Percentiles rank a stretch among this genome's conserved stretches.
These are phyloP conservation scores for Lichtheimia ornata DNA, from an alignment of 371 early-diverging fungal species.

Conservation along the genomic window DNA sequence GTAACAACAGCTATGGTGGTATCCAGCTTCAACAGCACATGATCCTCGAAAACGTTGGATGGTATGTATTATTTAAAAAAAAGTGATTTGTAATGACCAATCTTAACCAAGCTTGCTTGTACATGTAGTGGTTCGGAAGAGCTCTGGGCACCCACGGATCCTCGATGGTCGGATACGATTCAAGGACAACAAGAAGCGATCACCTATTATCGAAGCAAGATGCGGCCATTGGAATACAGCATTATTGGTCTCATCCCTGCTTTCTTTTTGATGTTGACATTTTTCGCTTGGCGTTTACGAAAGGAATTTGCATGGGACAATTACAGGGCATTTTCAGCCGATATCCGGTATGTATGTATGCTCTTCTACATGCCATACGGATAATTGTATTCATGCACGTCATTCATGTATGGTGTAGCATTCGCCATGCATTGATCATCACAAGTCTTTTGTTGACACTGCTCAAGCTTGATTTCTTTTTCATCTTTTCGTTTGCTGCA, in stretches of 20 bases:
- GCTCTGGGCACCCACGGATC: slow-evolving; percentile 28
- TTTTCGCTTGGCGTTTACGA: slow-evolving; percentile 43
- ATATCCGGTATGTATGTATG: no score
- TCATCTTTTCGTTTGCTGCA: slow-evolving; percentile 51
- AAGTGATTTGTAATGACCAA: background rate
- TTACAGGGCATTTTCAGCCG: slow-evolving; percentile 53
- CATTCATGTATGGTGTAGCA: slow-evolving; percentile 34
- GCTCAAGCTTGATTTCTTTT: slow-evolving; percentile 52
- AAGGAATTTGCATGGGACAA: slow-evolving; percentile 59
- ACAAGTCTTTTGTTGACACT: slow-evolving; percentile 40
- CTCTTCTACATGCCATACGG: no score
- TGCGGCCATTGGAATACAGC: slow-evolving; percentile 50
- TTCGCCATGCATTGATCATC: slow-evolving; percentile 44
- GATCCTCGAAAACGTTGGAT: slow-evolving; percentile 49
- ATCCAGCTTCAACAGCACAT: slow-evolving; percentile 55
- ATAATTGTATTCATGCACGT: background rate
- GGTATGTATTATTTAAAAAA: no score
- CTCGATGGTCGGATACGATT: slow-evolving; percentile 25
- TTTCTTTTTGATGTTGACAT: slow-evolving; percentile 42
- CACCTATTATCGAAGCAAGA: slow-evolving; percentile 29
- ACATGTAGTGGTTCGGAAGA: slow-evolving; percentile 17
- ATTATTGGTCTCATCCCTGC: slow-evolving; percentile 53
- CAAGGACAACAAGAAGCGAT: slow-evolving; percentile 34
- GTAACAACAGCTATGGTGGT: slow-evolving; percentile 38
- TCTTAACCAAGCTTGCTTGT: background rate